Evolutionary conservation across 2,329 filamentous ascomycete species (phyloP).

Genomic region (Pseudopithomyces chartarum): DNA sequence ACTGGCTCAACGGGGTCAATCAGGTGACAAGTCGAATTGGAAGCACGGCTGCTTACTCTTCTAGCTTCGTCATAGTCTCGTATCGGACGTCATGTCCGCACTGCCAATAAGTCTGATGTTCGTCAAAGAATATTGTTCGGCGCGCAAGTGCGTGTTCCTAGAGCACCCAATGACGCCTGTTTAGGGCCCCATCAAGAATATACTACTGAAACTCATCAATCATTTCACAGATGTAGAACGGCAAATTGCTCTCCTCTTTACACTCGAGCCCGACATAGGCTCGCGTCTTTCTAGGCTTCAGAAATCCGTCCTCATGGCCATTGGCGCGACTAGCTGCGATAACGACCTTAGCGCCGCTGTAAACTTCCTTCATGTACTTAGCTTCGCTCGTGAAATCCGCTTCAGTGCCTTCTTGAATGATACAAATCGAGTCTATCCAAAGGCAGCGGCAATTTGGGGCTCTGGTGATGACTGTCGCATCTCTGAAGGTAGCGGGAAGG

Average conservation of each 20-base stretch:
- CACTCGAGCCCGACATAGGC: background rate
- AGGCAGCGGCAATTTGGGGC: conserved; percentile 22
- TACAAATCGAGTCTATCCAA: conserved; percentile 37
- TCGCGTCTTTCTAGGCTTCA: conserved; percentile 7
- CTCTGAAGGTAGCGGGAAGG: conserved; percentile 23
- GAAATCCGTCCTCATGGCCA: conserved; percentile 16
- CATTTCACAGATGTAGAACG: conserved; percentile 20
- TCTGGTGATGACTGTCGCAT: conserved; percentile 25
- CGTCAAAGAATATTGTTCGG: conserved; percentile 30
- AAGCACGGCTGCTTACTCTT: conserved; percentile 18
- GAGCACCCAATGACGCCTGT: conserved; percentile 31
- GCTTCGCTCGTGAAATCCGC: conserved; percentile 27
- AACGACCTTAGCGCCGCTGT: conserved; percentile 27
- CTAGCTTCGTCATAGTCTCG: conserved; percentile 20
- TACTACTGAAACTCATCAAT: conserved; percentile 31
- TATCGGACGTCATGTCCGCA: conserved; percentile 26
- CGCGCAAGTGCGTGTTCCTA: conserved; percentile 33
- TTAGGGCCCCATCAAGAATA: conserved; percentile 20
- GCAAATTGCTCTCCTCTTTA: background rate
- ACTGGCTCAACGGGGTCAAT: background rate
- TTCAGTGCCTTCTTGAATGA: conserved; percentile 24
- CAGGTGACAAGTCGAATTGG: too few species aligned
- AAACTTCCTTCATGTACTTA: conserved; percentile 28
- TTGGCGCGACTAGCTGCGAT: conserved; percentile 24
- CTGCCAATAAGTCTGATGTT: conserved; percentile 34